phyloP scores from a whole-genome alignment of 768 basidiomycete species.

The Leccinum arenicola region DNA sequence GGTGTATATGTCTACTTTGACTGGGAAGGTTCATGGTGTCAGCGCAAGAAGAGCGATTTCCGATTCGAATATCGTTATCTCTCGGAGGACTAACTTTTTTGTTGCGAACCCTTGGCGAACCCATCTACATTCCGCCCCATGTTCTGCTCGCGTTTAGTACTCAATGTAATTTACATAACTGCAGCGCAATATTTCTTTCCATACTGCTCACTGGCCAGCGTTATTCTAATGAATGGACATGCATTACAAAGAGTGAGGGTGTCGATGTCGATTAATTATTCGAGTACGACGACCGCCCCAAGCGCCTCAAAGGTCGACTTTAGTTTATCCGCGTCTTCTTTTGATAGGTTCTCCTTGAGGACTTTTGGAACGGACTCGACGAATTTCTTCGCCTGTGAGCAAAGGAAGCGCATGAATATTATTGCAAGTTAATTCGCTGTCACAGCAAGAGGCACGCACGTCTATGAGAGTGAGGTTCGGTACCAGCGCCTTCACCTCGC shows the following conservation, averaged over 20 bases:
- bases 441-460: conserved; percentile 47
- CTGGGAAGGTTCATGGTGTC: conserved; percentile 99
- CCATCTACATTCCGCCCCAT: conserved; percentile 5
- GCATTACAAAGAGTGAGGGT: conserved; percentile 8
- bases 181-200: conserved; percentile 17
- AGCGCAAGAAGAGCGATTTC: conserved; percentile 97
- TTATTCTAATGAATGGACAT: conserved; percentile 18
- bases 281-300: conserved; percentile 84
- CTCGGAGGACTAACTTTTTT: conserved; percentile 60
- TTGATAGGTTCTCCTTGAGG: conserved; percentile 91
- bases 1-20: conserved; percentile 99
- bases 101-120: not conserved
- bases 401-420: not conserved
- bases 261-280: conserved; percentile 42
- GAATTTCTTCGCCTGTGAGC: conserved; percentile 91
- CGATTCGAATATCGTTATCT: conserved; percentile 95
- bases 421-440: not conserved
- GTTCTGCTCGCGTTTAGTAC: conserved; percentile 15
- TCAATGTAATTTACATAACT: conserved; percentile 27
- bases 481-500: conserved; percentile 94
- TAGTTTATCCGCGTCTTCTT: conserved; percentile 98
- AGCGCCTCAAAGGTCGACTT: conserved; percentile 86
- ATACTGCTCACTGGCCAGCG: conserved; percentile 12
- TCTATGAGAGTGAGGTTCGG: conserved; percentile 97
- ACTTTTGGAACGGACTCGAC: conserved; percentile 93